Evolutionary conservation across 1,284 basidiomycete species (phyloP).

Genomic region (Tilletia indica): DNA sequence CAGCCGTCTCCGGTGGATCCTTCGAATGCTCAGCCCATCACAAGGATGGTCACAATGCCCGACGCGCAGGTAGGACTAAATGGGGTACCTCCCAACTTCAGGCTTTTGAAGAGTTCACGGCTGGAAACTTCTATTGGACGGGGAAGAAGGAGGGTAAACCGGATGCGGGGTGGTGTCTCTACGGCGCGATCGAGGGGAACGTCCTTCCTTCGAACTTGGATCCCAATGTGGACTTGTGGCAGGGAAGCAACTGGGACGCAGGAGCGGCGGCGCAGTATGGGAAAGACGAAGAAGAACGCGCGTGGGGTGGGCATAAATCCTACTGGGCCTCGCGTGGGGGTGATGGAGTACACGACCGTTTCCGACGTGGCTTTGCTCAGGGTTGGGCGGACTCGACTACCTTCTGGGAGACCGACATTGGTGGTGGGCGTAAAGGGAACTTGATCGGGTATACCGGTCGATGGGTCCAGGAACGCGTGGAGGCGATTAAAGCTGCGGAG

Average conservation of each 20-base stretch:
- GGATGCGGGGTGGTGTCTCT: constrained; percentile 75
- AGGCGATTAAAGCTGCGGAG: constrained; percentile 56
- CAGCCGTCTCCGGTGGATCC: constrained; percentile 70
- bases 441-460: constrained; percentile 22
- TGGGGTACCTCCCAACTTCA: constrained; percentile 67
- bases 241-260: constrained; percentile 19
- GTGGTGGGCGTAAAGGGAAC: neutral
- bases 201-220: constrained; percentile 62
- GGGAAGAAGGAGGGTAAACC: constrained; percentile 71
- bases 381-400: constrained; percentile 19
- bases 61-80: constrained; percentile 58
- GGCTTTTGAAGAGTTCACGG: constrained; percentile 68
- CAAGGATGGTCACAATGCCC: constrained; percentile 28
- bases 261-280: neutral
- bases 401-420: constrained; percentile 17
- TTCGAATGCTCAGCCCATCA: constrained; percentile 49
- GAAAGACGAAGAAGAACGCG: constrained; percentile 19
- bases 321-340: constrained; percentile 25
- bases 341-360: constrained; percentile 18
- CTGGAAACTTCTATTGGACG: constrained; percentile 86
- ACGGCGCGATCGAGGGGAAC: constrained; percentile 68
- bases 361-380: constrained; percentile 20
- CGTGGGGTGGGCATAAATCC: constrained; percentile 22
- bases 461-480: constrained; percentile 17
- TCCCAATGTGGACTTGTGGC: constrained; percentile 29